Evolutionary conservation across 176 grass and related monocot species (phyloP).

Genomic region (sorghum (Sorghum bicolor)): Sorghum_bicolor_NCBIv3 NC_012870.2:9433001-9433500

Average conservation of each 20-base stretch:
- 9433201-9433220: conserved; percentile 19
- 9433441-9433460: neutral
- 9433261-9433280: no score
- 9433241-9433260: conserved; percentile 14
- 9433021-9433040: no score
- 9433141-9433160: no score
- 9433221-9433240: conserved; percentile 29
- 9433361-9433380: neutral
- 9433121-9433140: no score
- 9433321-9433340: neutral
- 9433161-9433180: no score
- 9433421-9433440: neutral
- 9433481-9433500: neutral
- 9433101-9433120: no score
- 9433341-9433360: no score
- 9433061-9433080: no score
- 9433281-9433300: no score
- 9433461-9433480: neutral
- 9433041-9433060: no score
- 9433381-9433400: neutral
- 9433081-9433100: no score
- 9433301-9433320: conserved; percentile 20
- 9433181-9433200: neutral
- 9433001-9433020: no score
- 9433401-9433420: neutral